Evolutionary conservation across 2,329 filamentous ascomycete species (phyloP), one percentile per base, ranked within the genome.

Genomic region (Ophiostoma populinum): DNA sequence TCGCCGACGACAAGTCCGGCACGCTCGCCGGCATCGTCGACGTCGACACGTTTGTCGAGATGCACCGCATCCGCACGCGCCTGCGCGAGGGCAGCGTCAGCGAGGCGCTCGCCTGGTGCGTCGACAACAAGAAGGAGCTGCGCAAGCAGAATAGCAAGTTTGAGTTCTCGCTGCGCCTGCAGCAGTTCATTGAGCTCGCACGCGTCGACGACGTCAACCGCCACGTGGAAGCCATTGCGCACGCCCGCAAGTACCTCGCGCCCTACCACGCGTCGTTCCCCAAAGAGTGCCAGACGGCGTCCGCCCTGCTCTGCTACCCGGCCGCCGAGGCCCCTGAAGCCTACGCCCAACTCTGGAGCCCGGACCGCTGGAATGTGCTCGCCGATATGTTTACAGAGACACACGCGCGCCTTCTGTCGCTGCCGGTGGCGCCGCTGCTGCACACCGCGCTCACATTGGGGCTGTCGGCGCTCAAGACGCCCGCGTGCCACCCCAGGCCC

Each of bases 161-260:
- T 12, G 90, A 98, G 55, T 92, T 93, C 50, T 82, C 92, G 63
- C 68, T 98, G 28, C 76, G 90, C 10, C 67, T 92, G 47, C 90
- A 98, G 54, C 86, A 95, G 53, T 95, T 86, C 53, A 86, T 95
- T 47, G 90, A 95, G 55, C 65, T 95, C 41, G 73, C 92, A 40
- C 67, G 87, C 40, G 71, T 65, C 25, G 69, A 69, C 36, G 63
- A 75, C 5, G 61, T 67, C 17, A 51, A 58, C 6, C 83, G 78
- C 49, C 62, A 80, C 29, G 56, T 74, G 32, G 85, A 94, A 43
- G 85, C 86, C 10, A 79, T 85, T 42, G 54, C 65, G 17, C 81
- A 95, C 57, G 85, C 85, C 18, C 78, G 75, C 50, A 92, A 82
- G 53, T 78, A 82, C 53, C 66, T 98, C 19, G 63, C 74, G 12